phyloP scores from a whole-genome alignment of 208 protist genomes.

The Borovskyia barvae region DNA sequence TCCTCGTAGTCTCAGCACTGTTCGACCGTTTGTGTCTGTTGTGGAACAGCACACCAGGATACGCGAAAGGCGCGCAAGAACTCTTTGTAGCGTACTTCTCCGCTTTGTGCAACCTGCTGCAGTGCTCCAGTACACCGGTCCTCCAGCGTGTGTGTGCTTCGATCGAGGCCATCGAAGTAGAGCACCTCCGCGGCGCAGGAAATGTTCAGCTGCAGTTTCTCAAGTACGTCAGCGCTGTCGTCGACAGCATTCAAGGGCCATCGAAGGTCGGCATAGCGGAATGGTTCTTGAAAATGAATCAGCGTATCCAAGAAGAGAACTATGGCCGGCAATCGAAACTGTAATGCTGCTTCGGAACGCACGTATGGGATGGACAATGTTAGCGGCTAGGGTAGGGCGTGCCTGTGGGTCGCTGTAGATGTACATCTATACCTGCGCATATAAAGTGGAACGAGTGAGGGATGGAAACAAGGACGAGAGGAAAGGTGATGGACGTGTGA shows the following conservation, averaged over 20 bases:
- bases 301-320: conserved; percentile 34
- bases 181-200: conserved; percentile 60
- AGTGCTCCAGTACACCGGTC: conserved; percentile 60
- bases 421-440: too few relatives aligned
- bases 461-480: too few relatives aligned
- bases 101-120: conserved; percentile 68
- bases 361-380: neutral
- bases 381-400: neutral
- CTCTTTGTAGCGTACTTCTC: conserved; percentile 81
- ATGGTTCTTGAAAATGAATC: conserved; percentile 70
- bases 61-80: conserved; percentile 28
- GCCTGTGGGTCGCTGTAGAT: too few relatives aligned
- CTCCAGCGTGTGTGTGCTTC: conserved; percentile 80
- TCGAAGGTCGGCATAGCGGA: conserved; percentile 72
- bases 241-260: conserved; percentile 52
- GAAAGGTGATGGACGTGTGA: too few relatives aligned
- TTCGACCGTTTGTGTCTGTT: conserved; percentile 78
- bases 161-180: conserved; percentile 71
- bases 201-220: conserved; percentile 56
- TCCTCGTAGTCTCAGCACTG: conserved; percentile 72
- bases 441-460: too few relatives aligned
- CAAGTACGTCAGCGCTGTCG: conserved; percentile 58
- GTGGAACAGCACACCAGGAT: conserved; percentile 39
- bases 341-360: conserved; percentile 9
- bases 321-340: conserved; percentile 37